phyloP scores from a whole-genome alignment of 1,284 basidiomycete genomes.

The Sphaerobolus stellatus region DNA sequence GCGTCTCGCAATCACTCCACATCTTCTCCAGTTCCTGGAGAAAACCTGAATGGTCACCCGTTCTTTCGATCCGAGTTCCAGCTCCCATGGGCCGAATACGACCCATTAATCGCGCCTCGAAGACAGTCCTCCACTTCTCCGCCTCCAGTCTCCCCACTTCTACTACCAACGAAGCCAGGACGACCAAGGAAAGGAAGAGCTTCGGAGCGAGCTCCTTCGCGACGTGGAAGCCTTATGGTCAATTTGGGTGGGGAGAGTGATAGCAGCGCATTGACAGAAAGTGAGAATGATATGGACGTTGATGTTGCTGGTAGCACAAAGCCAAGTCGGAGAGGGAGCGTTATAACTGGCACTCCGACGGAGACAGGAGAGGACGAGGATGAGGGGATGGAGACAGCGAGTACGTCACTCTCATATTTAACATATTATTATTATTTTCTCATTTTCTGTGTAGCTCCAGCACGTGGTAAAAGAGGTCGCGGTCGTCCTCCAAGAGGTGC shows the following conservation, averaged over 20 bases:
- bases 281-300: slow-evolving; percentile 55
- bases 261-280: slow-evolving; percentile 77
- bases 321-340: slow-evolving; percentile 42
- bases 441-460: neutral
- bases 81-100: slow-evolving; percentile 61
- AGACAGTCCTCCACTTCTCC: slow-evolving; percentile 62
- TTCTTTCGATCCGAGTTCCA: slow-evolving; percentile 69
- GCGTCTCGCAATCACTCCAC: slow-evolving; percentile 48
- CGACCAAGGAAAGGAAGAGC: slow-evolving; percentile 35
- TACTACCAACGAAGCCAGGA: slow-evolving; percentile 36
- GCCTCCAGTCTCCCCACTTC: slow-evolving; percentile 54
- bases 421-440: neutral
- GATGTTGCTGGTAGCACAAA: slow-evolving; percentile 47
- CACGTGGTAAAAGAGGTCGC: slow-evolving; percentile 9
- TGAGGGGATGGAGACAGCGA: slow-evolving; percentile 52
- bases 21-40: slow-evolving; percentile 61
- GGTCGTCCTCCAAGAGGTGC: slow-evolving; percentile 6
- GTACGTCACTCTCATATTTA: slow-evolving; percentile 35
- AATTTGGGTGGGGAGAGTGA: slow-evolving; percentile 76
- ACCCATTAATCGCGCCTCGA: slow-evolving; percentile 56
- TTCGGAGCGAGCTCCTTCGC: slow-evolving; percentile 28
- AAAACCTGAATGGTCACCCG: slow-evolving; percentile 65
- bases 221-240: slow-evolving; percentile 47
- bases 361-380: slow-evolving; percentile 59
- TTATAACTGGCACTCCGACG: slow-evolving; percentile 65